Conservation (phyloP, 2,329 filamentous ascomycete species). For the Ophidiomyces ophidiicola region DNA sequence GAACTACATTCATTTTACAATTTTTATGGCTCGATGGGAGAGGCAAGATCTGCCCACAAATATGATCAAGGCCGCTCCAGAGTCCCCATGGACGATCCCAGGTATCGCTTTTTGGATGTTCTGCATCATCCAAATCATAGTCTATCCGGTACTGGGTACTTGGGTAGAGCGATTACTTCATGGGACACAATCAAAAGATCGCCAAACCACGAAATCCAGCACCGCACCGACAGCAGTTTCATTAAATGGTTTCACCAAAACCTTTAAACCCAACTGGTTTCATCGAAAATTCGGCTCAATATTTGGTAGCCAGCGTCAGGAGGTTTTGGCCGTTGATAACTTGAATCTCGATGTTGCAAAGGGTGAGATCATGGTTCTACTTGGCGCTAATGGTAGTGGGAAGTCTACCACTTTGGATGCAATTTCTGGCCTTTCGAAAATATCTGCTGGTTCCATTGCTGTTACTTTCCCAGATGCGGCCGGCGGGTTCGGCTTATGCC, state of each 20-base stretch:
- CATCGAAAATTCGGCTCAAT: constrained; percentile 29
- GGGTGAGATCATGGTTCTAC: constrained; percentile 73
- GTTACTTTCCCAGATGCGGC: constrained; percentile 67
- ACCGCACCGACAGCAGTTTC: constrained; percentile 47
- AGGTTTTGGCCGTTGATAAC: constrained; percentile 66
- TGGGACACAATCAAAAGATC: constrained; percentile 50
- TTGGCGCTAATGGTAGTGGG: constrained; percentile 81
- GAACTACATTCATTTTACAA: constrained; percentile 72
- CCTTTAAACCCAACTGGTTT: constrained; percentile 57
- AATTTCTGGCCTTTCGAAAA: constrained; percentile 67
- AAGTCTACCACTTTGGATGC: constrained; percentile 84
- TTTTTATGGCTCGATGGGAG: constrained; percentile 67
- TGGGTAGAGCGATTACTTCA: constrained; percentile 62
- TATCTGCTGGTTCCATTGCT: constrained; percentile 63
- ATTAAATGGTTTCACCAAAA: constrained; percentile 62
- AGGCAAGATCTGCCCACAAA: constrained; percentile 47
- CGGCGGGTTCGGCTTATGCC: constrained; percentile 72
- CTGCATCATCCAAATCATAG: constrained; percentile 61
- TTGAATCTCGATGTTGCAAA: constrained; percentile 58
- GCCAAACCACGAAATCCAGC: constrained; percentile 16
- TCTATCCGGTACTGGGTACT: constrained; percentile 64
- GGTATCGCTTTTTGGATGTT: constrained; percentile 70
- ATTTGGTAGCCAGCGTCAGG: constrained; percentile 44
- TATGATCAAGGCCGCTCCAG: constrained; percentile 49
- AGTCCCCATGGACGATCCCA: constrained; percentile 55